Percentiles rank a stretch among this genome's conserved stretches.
Evolutionary conservation across 257 asterid species (phyloP).

Genomic region (Ophiorrhiza pumila): DNA sequence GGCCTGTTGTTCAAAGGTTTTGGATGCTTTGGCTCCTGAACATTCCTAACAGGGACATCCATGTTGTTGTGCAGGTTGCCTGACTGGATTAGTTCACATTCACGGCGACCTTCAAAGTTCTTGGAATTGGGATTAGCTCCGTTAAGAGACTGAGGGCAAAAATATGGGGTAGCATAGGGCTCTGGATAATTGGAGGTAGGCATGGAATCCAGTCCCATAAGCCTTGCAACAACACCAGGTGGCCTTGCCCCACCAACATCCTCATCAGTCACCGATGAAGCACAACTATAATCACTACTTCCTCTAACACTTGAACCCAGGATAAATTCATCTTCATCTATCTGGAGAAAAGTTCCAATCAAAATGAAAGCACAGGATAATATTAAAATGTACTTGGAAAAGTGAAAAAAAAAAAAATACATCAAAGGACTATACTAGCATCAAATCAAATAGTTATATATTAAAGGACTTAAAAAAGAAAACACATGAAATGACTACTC

Average conservation of each 20-base stretch:
- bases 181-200: conserved; percentile 55
- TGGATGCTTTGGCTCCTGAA: conserved; percentile 32
- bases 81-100: conserved; percentile 34
- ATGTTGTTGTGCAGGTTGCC: conserved; percentile 24
- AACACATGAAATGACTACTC: background rate
- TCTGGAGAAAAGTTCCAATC: conserved; percentile 27
- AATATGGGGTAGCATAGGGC: conserved; percentile 53
- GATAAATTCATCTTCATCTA: conserved; percentile 55
- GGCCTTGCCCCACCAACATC: conserved; percentile 49
- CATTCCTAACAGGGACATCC: conserved; percentile 27
- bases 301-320: conserved; percentile 55
- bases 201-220: conserved; percentile 88
- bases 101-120: conserved; percentile 32
- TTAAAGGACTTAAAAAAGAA: conserved; percentile 5
- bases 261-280: conserved; percentile 78
- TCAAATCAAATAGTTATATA: background rate
- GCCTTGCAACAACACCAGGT: conserved; percentile 90
- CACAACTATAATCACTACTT: conserved; percentile 68
- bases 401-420: background rate
- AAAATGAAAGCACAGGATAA: background rate
- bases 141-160: conserved; percentile 47
- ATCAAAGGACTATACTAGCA: background rate
- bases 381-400: background rate
- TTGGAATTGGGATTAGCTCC: conserved; percentile 35
- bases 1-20: conserved; percentile 44